Percentiles rank a stretch among this genome's conserved stretches.
Evolutionary conservation across 805 yeast genomes (phyloP).

Genomic region (Candida argentea): DNA sequence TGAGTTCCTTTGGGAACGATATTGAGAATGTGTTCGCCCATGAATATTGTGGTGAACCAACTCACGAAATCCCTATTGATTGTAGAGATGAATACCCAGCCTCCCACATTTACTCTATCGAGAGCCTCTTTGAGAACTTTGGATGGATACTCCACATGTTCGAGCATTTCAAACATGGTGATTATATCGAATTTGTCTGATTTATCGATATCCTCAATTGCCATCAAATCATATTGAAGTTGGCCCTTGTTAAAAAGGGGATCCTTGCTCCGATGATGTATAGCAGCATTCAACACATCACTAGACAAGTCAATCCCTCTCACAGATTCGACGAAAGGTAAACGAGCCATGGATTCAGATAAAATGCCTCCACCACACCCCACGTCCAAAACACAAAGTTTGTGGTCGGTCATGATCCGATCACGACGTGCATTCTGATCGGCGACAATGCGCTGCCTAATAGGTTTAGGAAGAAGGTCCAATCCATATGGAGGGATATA

Average conservation of each 20-base stretch:
- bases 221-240: slow-evolving; percentile 47
- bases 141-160: slow-evolving; percentile 84
- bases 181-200: slow-evolving; percentile 58
- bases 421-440: slow-evolving; percentile 43
- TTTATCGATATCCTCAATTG: slow-evolving; percentile 49
- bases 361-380: slow-evolving; percentile 99
- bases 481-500: slow-evolving; percentile 73
- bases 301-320: slow-evolving; percentile 78
- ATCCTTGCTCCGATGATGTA: slow-evolving; percentile 54
- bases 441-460: slow-evolving; percentile 34
- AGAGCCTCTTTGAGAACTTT: slow-evolving; percentile 63
- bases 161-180: slow-evolving; percentile 90
- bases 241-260: slow-evolving; percentile 39
- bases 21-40: slow-evolving; percentile 71
- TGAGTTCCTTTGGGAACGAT: slow-evolving; percentile 94
- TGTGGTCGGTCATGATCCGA: slow-evolving; percentile 21
- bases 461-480: slow-evolving; percentile 52
- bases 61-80: slow-evolving; percentile 81
- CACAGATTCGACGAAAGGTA: slow-evolving; percentile 52
- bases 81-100: slow-evolving; percentile 80
- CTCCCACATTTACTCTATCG: slow-evolving; percentile 62
- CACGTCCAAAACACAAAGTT: slow-evolving; percentile 61
- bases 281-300: slow-evolving; percentile 76
- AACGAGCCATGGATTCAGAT: slow-evolving; percentile 77
- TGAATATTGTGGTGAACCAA: slow-evolving; percentile 86